Evolutionary conservation across 495 filamentous ascomycete genomes (phyloP), one percentile per base, ranked within the genome.

Genomic region (Oidiodendron maius): DNA sequence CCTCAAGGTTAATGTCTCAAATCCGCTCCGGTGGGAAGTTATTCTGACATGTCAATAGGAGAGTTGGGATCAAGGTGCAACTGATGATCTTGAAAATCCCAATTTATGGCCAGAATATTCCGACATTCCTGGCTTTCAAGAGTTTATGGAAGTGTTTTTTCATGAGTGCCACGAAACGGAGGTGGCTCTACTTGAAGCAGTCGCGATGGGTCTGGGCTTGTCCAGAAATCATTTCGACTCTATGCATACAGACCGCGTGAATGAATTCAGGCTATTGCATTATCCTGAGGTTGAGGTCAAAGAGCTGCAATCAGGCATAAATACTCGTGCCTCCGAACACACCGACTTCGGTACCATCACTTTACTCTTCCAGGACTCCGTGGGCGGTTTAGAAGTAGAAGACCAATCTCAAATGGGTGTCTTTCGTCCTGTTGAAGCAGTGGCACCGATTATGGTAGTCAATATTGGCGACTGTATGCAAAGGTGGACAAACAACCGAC

Each of bases 291-390:
- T 34, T 9, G 8, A 8, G 8, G 9, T 8, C 8, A 34, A 34
- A n/a, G n/a, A n/a, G n/a, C n/a, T 34, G 28, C n/a, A 9, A 8
- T 34, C 28, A 9, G 9, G n/a, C 8, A n/a, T 8, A 8, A 9
- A 8, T 8, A 34, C 28, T 34, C 41, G 56, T 10, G 52, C 52
- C 17, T 26, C 67, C 3, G 72, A 71, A 3, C 67, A 70, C 48
- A 58, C 62, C 6, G 67, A 70, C 46, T 68, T 52, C 26, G 68
- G 68, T 1, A 66, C 61, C 39, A 28, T 70, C 21, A 71, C 66
- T 18, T 51, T 67, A 10, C 55, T 71, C 11, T 70, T 71, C 43
- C 66, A 69, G 45, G 68, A 71, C 53, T 26, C 50, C 0, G 44
- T 60, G 37, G 68, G 68, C 10, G 68, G 68, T 0, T 52, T 71